Conservation (phyloP, 2,329 filamentous ascomycete species). For the Penicillium vulpinum region DNA sequence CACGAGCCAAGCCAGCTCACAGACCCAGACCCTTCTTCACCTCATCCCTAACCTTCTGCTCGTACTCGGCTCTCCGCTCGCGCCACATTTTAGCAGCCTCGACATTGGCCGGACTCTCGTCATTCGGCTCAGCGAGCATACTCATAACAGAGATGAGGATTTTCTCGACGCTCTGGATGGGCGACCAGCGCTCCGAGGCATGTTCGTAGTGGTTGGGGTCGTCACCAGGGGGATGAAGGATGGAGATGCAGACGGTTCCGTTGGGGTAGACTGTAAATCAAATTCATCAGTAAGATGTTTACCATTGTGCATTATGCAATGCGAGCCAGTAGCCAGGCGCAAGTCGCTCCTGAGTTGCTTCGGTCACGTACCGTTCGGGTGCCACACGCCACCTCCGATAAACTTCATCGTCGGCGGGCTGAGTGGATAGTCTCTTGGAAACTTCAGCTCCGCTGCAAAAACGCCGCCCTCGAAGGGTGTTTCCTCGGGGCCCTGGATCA, state of each 20-base stretch:
- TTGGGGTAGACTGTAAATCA: conserved; percentile 73
- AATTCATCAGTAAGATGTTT: background rate
- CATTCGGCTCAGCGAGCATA: conserved; percentile 96
- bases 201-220: conserved; percentile 98
- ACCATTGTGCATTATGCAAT: background rate
- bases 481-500: conserved; percentile 92
- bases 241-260: conserved; percentile 95
- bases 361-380: conserved; percentile 77
- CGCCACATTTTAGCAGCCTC: conserved; percentile 97
- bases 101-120: conserved; percentile 93
- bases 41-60: conserved; percentile 78
- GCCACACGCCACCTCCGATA: conserved; percentile 81
- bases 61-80: conserved; percentile 79
- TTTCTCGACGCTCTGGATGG: conserved; percentile 96
- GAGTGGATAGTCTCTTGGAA: conserved; percentile 95
- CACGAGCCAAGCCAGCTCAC: conserved; percentile 40
- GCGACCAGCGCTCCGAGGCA: conserved; percentile 91
- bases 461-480: conserved; percentile 96
- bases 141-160: conserved; percentile 97
- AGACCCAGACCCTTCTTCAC: conserved; percentile 77
- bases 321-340: background rate
- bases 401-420: conserved; percentile 97
- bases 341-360: conserved; percentile 19
- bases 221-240: conserved; percentile 92
- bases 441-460: conserved; percentile 91